These are phyloP conservation scores for Peziza echinospora DNA, from an alignment of 495 filamentous ascomycete species.

Conservation along the genomic window DNA sequence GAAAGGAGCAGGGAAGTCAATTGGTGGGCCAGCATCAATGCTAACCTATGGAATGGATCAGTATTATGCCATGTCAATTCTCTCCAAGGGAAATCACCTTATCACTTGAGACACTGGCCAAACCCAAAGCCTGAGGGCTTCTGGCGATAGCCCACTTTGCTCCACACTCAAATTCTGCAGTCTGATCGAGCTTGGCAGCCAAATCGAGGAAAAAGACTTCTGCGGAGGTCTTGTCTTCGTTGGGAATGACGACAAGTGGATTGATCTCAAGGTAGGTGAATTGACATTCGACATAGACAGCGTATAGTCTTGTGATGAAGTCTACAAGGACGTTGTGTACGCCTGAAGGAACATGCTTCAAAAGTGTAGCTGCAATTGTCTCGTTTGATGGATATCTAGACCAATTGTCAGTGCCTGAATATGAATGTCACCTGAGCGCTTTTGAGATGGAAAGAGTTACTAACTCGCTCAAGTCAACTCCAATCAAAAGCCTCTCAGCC, in stretches of 20 bases:
- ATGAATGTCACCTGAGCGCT: no score
- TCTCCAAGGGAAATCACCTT: no score
- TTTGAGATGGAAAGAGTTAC: background rate
- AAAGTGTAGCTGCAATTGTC: constrained; percentile 58
- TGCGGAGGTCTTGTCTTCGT: constrained; percentile 72
- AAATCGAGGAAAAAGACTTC: constrained; percentile 96
- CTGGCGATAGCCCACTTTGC: constrained; percentile 95
- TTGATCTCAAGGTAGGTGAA: constrained; percentile 99
- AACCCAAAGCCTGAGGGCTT: constrained; percentile 64
- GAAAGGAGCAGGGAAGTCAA: constrained; percentile 97
- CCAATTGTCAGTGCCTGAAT: constrained; percentile 3
- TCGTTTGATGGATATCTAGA: constrained; percentile 74
- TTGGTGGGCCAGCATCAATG: constrained; percentile 90
- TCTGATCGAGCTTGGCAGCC: constrained; percentile 97
- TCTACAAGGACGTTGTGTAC: constrained; percentile 95
- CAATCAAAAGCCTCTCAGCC: constrained; percentile 93
- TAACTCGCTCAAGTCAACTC: constrained; percentile 66
- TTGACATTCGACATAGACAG: constrained; percentile 98
- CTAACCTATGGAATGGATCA: no score
- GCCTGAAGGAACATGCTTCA: constrained; percentile 85
- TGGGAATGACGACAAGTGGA: constrained; percentile 92
- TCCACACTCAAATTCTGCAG: constrained; percentile 97
- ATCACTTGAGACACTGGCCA: constrained; percentile 38
- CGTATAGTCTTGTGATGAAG: constrained; percentile 78
- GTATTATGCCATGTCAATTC: no score